Conservation (phyloP, 2,329 filamentous ascomycete species). For the Epichloe aotearoae region DNA sequence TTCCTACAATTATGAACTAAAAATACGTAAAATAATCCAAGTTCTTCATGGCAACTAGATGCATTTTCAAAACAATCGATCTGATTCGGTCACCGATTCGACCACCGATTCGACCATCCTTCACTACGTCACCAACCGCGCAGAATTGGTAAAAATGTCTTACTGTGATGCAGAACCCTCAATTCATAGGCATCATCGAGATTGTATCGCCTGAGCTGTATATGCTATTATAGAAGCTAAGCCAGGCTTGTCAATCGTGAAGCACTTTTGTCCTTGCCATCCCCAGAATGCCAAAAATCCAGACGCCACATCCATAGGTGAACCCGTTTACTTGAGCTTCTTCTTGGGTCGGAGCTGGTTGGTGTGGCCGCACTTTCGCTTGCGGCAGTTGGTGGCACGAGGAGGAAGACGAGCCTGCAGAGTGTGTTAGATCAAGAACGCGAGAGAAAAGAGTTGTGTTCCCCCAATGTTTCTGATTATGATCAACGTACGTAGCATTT, state of each 20-base stretch:
- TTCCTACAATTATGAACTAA: too few relatives aligned
- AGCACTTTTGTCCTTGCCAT: constrained; percentile 22
- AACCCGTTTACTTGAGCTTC: constrained; percentile 73
- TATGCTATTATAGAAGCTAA: constrained; percentile 29
- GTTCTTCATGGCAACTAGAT: too few relatives aligned
- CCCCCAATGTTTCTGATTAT: neutral
- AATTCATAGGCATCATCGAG: constrained; percentile 21
- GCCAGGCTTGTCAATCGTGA: constrained; percentile 23
- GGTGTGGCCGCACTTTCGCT: constrained; percentile 99
- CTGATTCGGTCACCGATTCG: too few relatives aligned
- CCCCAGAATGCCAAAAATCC: constrained; percentile 27
- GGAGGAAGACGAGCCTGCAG: constrained; percentile 69
- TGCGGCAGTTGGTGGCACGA: constrained; percentile 99
- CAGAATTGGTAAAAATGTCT: too few relatives aligned
- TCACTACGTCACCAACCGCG: too few relatives aligned
- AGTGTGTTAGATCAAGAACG: constrained; percentile 6
- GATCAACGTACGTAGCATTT: constrained; percentile 87
- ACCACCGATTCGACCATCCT: too few relatives aligned
- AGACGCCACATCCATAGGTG: constrained; percentile 30
- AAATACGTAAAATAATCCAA: too few relatives aligned
- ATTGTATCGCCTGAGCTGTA: constrained; percentile 25
- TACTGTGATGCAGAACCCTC: constrained; percentile 7
- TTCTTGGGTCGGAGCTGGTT: constrained; percentile 99
- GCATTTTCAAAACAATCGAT: too few relatives aligned
- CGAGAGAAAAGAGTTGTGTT: neutral